Percentiles rank a stretch among this genome's conserved stretches.
These are phyloP conservation scores for Triticum urartu DNA, from an alignment of 176 grass and related monocot species.

Conservation along the genomic window DNA sequence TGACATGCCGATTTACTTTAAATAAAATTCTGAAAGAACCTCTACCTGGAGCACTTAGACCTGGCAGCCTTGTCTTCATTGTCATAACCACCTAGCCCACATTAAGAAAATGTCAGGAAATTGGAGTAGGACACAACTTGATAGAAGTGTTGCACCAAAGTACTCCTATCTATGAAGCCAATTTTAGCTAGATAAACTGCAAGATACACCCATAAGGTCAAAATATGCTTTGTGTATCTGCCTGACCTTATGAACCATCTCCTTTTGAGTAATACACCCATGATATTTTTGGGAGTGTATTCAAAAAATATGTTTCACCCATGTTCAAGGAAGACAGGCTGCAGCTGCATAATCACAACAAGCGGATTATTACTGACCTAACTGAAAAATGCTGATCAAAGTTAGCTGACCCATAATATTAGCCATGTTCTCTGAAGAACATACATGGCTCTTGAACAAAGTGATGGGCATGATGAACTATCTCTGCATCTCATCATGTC, in stretches of 20 bases:
- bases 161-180: neutral
- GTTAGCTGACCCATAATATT: neutral
- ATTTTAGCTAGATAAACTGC: conserved; percentile 68
- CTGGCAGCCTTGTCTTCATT: conserved; percentile 93
- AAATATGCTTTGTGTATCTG: no score
- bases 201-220: no score
- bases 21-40: no score
- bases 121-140: neutral
- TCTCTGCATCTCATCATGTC: no score
- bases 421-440: neutral
- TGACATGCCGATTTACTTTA: no score
- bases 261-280: no score
- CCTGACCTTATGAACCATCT: no score
- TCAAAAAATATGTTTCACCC: neutral
- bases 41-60: neutral
- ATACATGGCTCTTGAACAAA: no score
- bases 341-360: neutral
- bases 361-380: neutral
- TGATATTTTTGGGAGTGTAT: no score
- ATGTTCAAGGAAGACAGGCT: no score
- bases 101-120: neutral
- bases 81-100: conserved; percentile 80
- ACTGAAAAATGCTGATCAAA: neutral
- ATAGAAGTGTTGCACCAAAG: neutral
- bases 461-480: no score